Evolutionary conservation across 768 basidiomycete species (phyloP), one percentile per base, ranked within the genome.

Genomic region (Trametes coccinea): DNA sequence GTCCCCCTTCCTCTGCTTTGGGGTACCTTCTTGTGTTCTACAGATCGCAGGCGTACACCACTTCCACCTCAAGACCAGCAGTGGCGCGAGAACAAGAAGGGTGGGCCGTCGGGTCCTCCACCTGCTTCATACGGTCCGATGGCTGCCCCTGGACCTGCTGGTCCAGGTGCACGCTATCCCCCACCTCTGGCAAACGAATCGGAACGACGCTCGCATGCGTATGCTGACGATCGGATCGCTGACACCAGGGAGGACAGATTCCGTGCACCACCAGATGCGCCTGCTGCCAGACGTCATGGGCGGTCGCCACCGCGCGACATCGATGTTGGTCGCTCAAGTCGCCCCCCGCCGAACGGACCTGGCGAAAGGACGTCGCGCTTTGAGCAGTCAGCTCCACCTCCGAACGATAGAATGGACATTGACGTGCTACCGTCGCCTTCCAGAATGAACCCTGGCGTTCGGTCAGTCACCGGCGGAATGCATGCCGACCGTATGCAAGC

Each of bases 1-100:
- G 67, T 67, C 22, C 29, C 68, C 29, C 44, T 17, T 37, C 37
- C 52, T 17, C 47, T 69, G 60, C 69, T 13, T 39, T 69, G 68
- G 71, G 69, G 11, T 33, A 16, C 71, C 70, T 57, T 51, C 71
- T 67, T 66, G 66, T 29, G 67, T 14, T 67, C 60, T 64, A 69
- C 62, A 67, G 69, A 67, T 71, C 79, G 74, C 14, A 77, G 72
- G 62, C 74, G 82, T 54, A 67, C 63, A 0, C 82, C 81, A 0
- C 71, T 84, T 10, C 80, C 81, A 2, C 77, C 81, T 10, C 82
- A 84, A 68, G 64, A 67, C 4, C 67, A 71, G 17, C 74, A 75
- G 6, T 82, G 79, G 59, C 74, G 71, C 14, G 74, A 74, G 53
- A 64, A 60, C 34, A 27, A 64, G 45, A 70, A 67, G 30, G 46